These are phyloP conservation scores for Acacia crassicarpa DNA, from an alignment of 306 rosid species.

Conservation along the genomic window DNA sequence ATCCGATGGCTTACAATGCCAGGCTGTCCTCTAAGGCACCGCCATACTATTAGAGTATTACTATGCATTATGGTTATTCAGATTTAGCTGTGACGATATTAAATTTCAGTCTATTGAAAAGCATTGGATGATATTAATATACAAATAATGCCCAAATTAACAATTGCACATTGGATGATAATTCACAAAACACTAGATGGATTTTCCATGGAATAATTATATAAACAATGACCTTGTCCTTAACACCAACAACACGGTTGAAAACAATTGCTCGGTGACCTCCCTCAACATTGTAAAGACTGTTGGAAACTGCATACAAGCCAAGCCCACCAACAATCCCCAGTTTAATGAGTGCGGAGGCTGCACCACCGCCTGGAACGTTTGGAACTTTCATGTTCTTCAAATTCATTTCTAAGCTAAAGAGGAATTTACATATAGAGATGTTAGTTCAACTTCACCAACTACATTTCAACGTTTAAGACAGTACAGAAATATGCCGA, in stretches of 20 bases:
- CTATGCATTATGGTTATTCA: neutral
- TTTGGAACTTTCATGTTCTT: constrained; percentile 34
- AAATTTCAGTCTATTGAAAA: neutral
- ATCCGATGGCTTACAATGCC: neutral
- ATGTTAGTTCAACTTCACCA: neutral
- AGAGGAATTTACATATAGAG: neutral
- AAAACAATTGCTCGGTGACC: constrained; percentile 64
- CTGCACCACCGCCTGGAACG: constrained; percentile 56
- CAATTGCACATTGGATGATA: neutral
- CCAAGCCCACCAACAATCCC: constrained; percentile 55
- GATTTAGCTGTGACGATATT: neutral
- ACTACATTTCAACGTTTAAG: neutral
- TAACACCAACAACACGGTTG: constrained; percentile 54
- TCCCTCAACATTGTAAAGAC: constrained; percentile 77
- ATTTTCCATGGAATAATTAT: neutral
- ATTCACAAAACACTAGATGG: neutral
- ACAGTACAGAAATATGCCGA: neutral
- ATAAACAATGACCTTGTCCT: constrained; percentile 48
- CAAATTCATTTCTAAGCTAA: neutral
- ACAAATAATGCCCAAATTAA: neutral
- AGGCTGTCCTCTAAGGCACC: neutral
- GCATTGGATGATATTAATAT: neutral
- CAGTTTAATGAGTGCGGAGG: constrained; percentile 44
- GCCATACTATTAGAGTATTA: neutral
- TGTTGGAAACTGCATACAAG: constrained; percentile 46